A percentile compares a stretch with the other conserved stretches of the same genome.
Evolutionary conservation across 768 basidiomycete species (phyloP).

Genomic region (Wakefieldia striispora): DNA sequence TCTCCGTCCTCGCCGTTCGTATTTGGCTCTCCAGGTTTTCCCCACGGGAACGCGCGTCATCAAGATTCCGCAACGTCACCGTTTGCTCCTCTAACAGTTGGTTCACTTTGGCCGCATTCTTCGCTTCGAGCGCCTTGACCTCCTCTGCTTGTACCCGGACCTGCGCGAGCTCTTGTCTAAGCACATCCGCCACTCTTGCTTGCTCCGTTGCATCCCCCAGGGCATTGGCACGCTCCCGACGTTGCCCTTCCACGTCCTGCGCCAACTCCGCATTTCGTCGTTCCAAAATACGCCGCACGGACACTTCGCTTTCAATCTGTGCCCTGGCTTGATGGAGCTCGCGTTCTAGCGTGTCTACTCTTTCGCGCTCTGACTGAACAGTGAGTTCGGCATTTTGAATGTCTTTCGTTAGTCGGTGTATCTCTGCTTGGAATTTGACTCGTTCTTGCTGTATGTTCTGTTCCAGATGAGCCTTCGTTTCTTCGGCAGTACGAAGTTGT

Average conservation of each 20-base stretch:
- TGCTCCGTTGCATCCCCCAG: slow-evolving; percentile 70
- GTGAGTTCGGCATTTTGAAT: slow-evolving; percentile 40
- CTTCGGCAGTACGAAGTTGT: slow-evolving; percentile 60
- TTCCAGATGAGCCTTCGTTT: slow-evolving; percentile 57
- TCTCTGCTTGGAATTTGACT: slow-evolving; percentile 51
- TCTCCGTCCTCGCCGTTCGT: slow-evolving; percentile 64
- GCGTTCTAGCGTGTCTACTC: slow-evolving; percentile 56
- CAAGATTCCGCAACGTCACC: slow-evolving; percentile 64
- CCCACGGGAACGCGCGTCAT: slow-evolving; percentile 70
- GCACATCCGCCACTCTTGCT: slow-evolving; percentile 52
- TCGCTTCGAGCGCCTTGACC: slow-evolving; percentile 62
- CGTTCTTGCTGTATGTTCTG: slow-evolving; percentile 58
- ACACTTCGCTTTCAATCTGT: slow-evolving; percentile 62
- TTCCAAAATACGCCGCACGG: slow-evolving; percentile 62
- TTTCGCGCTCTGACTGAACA: slow-evolving; percentile 46
- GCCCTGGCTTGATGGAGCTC: slow-evolving; percentile 61
- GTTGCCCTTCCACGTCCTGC: slow-evolving; percentile 54
- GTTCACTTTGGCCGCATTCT: slow-evolving; percentile 61
- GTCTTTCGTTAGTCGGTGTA: slow-evolving; percentile 48
- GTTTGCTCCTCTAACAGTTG: slow-evolving; percentile 74
- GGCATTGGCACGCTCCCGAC: slow-evolving; percentile 52
- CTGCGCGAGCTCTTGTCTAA: slow-evolving; percentile 63
- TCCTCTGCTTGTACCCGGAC: slow-evolving; percentile 63
- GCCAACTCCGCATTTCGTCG: slow-evolving; percentile 58
- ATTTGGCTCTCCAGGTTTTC: slow-evolving; percentile 79